Percentiles rank a stretch among this genome's conserved stretches.
Conservation (phyloP, 1,284 basidiomycete species). For the Microbotryum violaceum region DNA sequence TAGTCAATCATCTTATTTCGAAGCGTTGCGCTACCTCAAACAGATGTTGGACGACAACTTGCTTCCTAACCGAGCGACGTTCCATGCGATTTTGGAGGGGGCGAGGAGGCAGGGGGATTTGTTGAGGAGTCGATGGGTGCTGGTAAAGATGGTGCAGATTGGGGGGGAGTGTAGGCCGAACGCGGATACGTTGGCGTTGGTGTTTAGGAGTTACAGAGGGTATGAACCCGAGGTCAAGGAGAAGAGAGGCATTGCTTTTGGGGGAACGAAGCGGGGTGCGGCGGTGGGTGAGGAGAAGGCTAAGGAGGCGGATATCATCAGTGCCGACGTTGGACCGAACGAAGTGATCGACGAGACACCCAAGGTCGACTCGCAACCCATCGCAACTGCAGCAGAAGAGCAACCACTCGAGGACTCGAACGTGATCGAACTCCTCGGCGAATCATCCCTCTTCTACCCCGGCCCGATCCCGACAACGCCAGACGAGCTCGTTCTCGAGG, state of each 20-base stretch:
- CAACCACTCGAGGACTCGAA: neutral
- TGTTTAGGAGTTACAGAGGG: slow-evolving; percentile 81
- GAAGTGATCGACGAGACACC: neutral
- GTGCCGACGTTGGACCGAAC: too few relatives aligned
- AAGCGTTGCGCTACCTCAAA: slow-evolving; percentile 67
- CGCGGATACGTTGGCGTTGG: slow-evolving; percentile 66
- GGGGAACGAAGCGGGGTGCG: too few relatives aligned
- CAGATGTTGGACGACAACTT: slow-evolving; percentile 68
- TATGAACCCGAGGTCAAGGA: slow-evolving; percentile 50
- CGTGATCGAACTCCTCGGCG: slow-evolving; percentile 24
- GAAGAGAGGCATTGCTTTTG: too few relatives aligned
- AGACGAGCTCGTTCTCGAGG: slow-evolving; percentile 67
- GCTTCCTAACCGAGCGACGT: slow-evolving; percentile 61
- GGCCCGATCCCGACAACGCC: slow-evolving; percentile 55
- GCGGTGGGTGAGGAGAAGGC: too few relatives aligned
- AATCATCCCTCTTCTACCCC: slow-evolving; percentile 27
- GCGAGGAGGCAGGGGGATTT: slow-evolving; percentile 81
- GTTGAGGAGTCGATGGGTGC: slow-evolving; percentile 73
- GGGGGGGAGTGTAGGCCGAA: slow-evolving; percentile 47
- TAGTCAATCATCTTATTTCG: slow-evolving; percentile 57
- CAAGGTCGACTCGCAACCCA: neutral
- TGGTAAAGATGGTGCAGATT: slow-evolving; percentile 61
- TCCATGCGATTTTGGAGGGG: slow-evolving; percentile 76
- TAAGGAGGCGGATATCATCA: too few relatives aligned
- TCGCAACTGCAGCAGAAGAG: neutral